Evolutionary conservation across 140 eudicot species (phyloP).

Genomic region (Cichorium intybus): DNA sequence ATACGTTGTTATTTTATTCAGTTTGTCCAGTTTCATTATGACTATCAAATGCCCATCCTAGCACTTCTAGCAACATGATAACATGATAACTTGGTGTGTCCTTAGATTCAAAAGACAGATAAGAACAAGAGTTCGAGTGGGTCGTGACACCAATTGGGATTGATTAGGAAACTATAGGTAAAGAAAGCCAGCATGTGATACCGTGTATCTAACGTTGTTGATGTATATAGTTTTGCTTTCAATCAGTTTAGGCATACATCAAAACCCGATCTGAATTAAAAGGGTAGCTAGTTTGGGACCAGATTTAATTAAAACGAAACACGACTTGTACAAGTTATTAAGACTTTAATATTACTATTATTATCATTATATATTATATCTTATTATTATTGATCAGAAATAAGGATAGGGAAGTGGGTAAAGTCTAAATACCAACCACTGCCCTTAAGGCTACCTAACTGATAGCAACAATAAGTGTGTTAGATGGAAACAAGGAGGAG

Average conservation of each 20-base stretch:
- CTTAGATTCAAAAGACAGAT: not conserved
- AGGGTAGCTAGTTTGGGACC: not conserved
- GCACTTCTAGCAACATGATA: no score
- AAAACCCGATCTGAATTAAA: constrained; percentile 6
- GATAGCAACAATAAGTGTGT: constrained; percentile 45
- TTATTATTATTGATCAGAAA: constrained; percentile 1
- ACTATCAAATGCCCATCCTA: no score
- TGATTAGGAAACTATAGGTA: not conserved
- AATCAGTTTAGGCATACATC: constrained; percentile 12
- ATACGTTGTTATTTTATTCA: no score
- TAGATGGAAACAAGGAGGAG: constrained; percentile 33
- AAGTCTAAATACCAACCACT: constrained; percentile 49
- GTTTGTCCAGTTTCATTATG: no score
- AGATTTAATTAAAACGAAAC: not conserved
- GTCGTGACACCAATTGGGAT: not conserved
- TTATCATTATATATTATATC: not conserved
- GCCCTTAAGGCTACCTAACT: constrained; percentile 50
- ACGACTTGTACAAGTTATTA: not conserved
- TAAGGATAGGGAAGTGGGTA: constrained; percentile 37
- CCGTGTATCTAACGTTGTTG: not conserved
- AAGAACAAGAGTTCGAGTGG: not conserved
- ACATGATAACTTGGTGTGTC: not conserved
- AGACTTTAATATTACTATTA: not conserved
- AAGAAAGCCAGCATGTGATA: not conserved
- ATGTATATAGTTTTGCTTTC: not conserved